Percentiles rank a stretch among this genome's conserved stretches.
These are phyloP conservation scores for Microdochium trichocladiopsis DNA, from an alignment of 2,329 filamentous ascomycete species.

Conservation along the genomic window DNA sequence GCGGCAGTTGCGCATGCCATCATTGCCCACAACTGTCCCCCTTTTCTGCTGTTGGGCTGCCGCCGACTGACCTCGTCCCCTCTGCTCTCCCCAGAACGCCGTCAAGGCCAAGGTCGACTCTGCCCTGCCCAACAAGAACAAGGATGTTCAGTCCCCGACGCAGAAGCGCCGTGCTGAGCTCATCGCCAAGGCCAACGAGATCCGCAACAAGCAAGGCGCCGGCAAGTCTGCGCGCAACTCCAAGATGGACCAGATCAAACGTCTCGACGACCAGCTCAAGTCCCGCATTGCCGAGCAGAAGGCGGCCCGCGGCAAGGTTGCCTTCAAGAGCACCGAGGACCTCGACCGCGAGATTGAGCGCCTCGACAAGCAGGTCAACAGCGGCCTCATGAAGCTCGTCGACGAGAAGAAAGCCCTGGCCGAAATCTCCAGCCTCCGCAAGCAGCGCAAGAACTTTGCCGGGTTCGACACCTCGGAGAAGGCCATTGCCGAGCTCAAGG, in stretches of 20 bases:
- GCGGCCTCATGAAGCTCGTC: slow-evolving; percentile 87
- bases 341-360: slow-evolving; percentile 75
- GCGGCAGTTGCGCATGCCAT: background rate
- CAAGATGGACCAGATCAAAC: slow-evolving; percentile 86
- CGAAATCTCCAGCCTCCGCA: slow-evolving; percentile 76
- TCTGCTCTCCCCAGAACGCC: slow-evolving; percentile 57
- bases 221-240: slow-evolving; percentile 76
- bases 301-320: slow-evolving; percentile 68
- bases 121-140: slow-evolving; percentile 63
- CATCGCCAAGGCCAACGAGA: slow-evolving; percentile 72
- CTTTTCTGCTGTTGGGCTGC: background rate
- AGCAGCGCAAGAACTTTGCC: slow-evolving; percentile 86
- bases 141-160: slow-evolving; percentile 73
- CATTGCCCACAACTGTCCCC: background rate
- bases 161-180: slow-evolving; percentile 83
- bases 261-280: slow-evolving; percentile 83
- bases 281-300: slow-evolving; percentile 82
- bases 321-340: slow-evolving; percentile 84
- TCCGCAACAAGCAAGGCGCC: slow-evolving; percentile 78
- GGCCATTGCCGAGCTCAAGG: slow-evolving; percentile 79
- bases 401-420: slow-evolving; percentile 92
- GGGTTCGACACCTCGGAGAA: slow-evolving; percentile 81
- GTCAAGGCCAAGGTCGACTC: slow-evolving; percentile 84
- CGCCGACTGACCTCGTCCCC: background rate
- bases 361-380: slow-evolving; percentile 80